Evolutionary conservation across 306 rosid species (phyloP).

Genomic region (Rosa rugosa): DNA sequence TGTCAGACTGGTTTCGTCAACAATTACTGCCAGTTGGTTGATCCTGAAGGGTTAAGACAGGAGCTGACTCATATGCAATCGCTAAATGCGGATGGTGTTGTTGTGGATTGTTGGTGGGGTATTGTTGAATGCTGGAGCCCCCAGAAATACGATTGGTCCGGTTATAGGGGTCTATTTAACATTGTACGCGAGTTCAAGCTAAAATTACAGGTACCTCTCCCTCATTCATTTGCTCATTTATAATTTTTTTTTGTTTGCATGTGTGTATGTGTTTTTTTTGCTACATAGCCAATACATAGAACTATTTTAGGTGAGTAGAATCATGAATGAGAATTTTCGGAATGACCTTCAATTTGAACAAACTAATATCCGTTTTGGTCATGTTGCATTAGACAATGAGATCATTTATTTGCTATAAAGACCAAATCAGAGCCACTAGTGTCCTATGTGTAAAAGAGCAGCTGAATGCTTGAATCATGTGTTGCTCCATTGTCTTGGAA

Average conservation of each 20-base stretch:
- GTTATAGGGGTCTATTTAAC: conserved; percentile 83
- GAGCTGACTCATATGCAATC: conserved; percentile 77
- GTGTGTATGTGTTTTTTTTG: neutral
- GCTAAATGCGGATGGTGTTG: conserved; percentile 73
- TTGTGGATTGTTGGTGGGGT: conserved; percentile 99
- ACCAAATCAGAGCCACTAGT: neutral
- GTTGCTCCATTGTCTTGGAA: neutral
- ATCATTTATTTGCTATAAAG: neutral
- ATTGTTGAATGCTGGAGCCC: conserved; percentile 89
- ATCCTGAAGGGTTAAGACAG: conserved; percentile 75
- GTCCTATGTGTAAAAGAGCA: neutral
- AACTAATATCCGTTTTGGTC: neutral
- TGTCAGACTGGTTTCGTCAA: conserved; percentile 73
- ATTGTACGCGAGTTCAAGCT: conserved; percentile 73
- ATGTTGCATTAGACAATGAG: neutral
- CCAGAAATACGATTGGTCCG: conserved; percentile 91
- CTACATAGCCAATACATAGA: neutral
- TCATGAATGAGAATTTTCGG: neutral
- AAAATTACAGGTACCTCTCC: conserved; percentile 69
- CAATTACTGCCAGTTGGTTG: conserved; percentile 86
- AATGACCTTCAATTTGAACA: neutral
- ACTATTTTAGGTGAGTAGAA: neutral
- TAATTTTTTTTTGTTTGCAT: neutral
- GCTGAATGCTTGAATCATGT: neutral
- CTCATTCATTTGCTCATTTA: conserved; percentile 5